Evolutionary conservation across 352 stramenopile species (phyloP).

Genomic region (Pythium volutum): DNA sequence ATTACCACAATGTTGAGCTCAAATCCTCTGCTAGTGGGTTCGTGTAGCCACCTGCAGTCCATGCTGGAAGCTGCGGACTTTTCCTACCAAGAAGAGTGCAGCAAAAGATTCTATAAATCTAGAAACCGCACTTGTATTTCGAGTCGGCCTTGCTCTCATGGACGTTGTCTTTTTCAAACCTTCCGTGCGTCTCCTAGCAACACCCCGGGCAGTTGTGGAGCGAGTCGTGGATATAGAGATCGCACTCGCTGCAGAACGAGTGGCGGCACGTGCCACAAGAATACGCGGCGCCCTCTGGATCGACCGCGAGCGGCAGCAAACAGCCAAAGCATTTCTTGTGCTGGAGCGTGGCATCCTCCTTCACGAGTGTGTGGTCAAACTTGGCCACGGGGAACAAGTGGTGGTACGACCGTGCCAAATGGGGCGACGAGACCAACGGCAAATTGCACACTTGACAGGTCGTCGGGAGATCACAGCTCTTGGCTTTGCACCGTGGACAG

Average conservation of each 20-base stretch:
- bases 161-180: too few species aligned
- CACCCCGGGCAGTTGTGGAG: constrained; percentile 98
- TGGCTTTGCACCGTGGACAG: constrained; percentile 93
- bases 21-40: too few species aligned
- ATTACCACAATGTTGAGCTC: too few species aligned
- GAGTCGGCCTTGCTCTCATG: too few species aligned
- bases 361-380: constrained; percentile 80
- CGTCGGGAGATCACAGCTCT: constrained; percentile 93
- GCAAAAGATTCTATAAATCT: too few species aligned
- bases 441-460: constrained; percentile 97
- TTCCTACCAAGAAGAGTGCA: too few species aligned
- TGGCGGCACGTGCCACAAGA: constrained; percentile 89
- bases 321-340: constrained; percentile 69
- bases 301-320: constrained; percentile 45
- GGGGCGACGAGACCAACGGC: constrained; percentile 95
- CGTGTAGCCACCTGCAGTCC: too few species aligned
- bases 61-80: too few species aligned
- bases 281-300: constrained; percentile 58
- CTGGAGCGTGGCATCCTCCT: constrained; percentile 24
- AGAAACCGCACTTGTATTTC: too few species aligned
- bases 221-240: constrained; percentile 97
- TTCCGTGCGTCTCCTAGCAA: too few species aligned
- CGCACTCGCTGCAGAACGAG: constrained; percentile 96
- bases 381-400: constrained; percentile 97
- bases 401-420: constrained; percentile 97